Evolutionary conservation across 78 protist species (phyloP), one percentile per base, ranked within the genome.

Genomic region (Dictyostelium firmibasis): DNA sequence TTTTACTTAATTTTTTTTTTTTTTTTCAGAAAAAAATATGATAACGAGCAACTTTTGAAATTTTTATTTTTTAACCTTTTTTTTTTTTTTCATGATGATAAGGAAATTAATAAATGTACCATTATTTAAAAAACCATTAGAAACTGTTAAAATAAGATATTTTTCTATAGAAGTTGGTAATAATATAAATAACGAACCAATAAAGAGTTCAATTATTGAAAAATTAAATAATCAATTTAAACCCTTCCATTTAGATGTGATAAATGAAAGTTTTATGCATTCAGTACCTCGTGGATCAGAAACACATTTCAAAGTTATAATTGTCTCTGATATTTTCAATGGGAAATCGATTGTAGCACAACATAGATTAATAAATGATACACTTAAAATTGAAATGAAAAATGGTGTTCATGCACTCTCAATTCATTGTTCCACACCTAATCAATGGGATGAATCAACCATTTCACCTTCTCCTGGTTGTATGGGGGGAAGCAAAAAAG

Each of bases 371-470:
- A 93, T 97, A 16, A 91, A 97, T 77, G 89, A 62, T 16, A 18
- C 79, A 1, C 41, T 97, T 4, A 2, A 11, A 18, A 94, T 92
- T 7, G 95, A 97, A 35, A 77, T 97, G 25, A n/a, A 16, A 11
- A 25, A 50, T 29, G 96, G 93, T 72, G 96, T 97, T 38, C 98
- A 97, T 33, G 98, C 98, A 13, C 96, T 97, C 23, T 86, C 96
- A 70, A 89, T 97, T 11, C 50, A 44, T 47, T 96, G 97, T 2
- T 83, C 91, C 14, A 96, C 98, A 3, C 92, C 95, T 20, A 86
- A 10, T 11, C 91, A 95, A 60, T 95, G 97, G 97, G 97, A 86
- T 14, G 79, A 72, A 29, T 16, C 35, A 13, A 33, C 38, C 18
- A 35, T 72, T 16, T 29, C 16, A 16, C 69, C 81, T 10, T 92